Percentiles rank a stretch among this genome's conserved stretches.
These are phyloP conservation scores for Gloeophyllum trabeum DNA, from an alignment of 768 basidiomycete species.

Conservation along the genomic window DNA sequence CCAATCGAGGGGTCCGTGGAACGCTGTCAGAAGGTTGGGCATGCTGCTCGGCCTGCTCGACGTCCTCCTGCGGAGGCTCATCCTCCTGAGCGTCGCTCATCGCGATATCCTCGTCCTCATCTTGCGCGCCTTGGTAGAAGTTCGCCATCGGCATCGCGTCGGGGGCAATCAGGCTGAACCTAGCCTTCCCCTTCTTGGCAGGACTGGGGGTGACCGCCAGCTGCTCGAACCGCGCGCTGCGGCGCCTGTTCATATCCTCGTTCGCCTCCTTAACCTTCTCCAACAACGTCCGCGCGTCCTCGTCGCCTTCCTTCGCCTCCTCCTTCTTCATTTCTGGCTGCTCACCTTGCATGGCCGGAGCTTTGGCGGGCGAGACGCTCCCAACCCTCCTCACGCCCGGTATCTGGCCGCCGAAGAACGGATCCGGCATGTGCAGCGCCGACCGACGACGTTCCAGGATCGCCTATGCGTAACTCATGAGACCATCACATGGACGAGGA, in stretches of 20 bases:
- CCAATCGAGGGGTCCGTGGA: constrained; percentile 19
- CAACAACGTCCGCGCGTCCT: constrained; percentile 22
- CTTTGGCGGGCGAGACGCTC: constrained; percentile 12
- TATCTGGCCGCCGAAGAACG: constrained; percentile 38
- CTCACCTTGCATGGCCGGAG: constrained; percentile 4
- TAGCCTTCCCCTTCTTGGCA: constrained; percentile 7
- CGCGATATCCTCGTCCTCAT: constrained; percentile 2
- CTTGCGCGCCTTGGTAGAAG: constrained; percentile 8
- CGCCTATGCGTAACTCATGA: constrained; percentile 21
- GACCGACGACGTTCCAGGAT: constrained; percentile 55
- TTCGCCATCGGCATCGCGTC: constrained; percentile 4
- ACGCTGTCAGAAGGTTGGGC: not conserved
- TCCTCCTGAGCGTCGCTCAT: constrained; percentile 25
- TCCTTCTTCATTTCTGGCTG: constrained; percentile 6
- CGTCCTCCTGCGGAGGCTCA: constrained; percentile 12
- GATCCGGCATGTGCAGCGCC: constrained; percentile 35
- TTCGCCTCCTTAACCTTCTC: constrained; percentile 25
- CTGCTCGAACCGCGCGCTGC: constrained; percentile 16
- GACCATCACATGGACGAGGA: not conserved
- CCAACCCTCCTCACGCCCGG: constrained; percentile 35
- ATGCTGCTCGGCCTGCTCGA: constrained; percentile 6
- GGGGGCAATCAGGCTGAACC: constrained; percentile 11
- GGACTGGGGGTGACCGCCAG: constrained; percentile 9
- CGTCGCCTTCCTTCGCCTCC: constrained; percentile 9
- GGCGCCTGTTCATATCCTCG: constrained; percentile 22